Percentiles rank a stretch among this genome's conserved stretches.
Evolutionary conservation across 345 rosid species (phyloP).

Genomic region (sweet orange (Citrus sinensis)): DNA sequence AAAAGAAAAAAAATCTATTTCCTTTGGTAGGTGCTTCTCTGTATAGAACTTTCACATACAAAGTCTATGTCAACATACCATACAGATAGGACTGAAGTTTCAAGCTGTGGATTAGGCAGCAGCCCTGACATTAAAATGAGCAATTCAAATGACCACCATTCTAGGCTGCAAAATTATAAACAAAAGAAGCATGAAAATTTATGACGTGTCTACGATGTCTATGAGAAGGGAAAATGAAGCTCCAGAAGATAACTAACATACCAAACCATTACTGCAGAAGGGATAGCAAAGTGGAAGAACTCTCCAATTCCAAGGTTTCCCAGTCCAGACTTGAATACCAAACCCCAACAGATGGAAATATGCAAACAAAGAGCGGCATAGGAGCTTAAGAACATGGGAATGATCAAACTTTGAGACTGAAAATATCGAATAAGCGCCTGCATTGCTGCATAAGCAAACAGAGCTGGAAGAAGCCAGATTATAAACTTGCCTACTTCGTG

Average conservation of each 20-base stretch:
- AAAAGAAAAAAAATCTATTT: too few relatives aligned
- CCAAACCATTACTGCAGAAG: slow-evolving; percentile 78
- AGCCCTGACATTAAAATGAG: slow-evolving; percentile 72
- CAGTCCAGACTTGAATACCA: slow-evolving; percentile 51
- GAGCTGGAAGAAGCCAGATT: slow-evolving; percentile 56
- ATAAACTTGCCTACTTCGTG: slow-evolving; percentile 51
- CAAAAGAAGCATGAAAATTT: not conserved
- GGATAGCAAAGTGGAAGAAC: slow-evolving; percentile 69
- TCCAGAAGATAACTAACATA: slow-evolving; percentile 13
- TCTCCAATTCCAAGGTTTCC: slow-evolving; percentile 43
- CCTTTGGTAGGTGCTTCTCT: not conserved
- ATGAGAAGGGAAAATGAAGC: not conserved
- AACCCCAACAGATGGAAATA: slow-evolving; percentile 54
- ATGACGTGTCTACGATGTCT: not conserved
- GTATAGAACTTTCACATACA: not conserved
- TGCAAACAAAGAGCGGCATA: slow-evolving; percentile 38
- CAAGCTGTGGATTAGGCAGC: slow-evolving; percentile 77
- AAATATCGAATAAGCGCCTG: slow-evolving; percentile 58
- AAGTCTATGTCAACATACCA: slow-evolving; percentile 41
- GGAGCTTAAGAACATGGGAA: slow-evolving; percentile 56
- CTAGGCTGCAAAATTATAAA: slow-evolving; percentile 49
- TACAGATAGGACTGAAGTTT: slow-evolving; percentile 81
- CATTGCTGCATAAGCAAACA: slow-evolving; percentile 33
- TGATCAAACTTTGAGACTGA: slow-evolving; percentile 57
- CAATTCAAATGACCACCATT: slow-evolving; percentile 97